Conservation (phyloP, 768 basidiomycete genomes). For the Termitomyces heimii region DNA sequence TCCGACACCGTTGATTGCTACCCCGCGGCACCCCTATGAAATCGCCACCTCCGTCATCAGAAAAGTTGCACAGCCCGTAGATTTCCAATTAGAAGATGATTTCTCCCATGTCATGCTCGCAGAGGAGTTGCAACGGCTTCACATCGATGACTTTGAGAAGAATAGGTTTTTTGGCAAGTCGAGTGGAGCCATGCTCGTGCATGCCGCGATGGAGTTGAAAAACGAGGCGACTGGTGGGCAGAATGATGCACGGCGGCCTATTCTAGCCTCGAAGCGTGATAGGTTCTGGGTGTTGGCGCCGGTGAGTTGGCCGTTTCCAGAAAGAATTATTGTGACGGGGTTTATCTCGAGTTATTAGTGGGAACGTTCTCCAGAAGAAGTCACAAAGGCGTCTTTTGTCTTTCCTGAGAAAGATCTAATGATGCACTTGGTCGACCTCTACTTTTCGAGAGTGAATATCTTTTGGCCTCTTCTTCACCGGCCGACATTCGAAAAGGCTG, state of each 20-base stretch:
- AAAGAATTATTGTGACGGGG: neutral
- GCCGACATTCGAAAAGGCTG: conserved; percentile 52
- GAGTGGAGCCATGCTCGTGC: conserved; percentile 48
- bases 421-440: conserved; percentile 48
- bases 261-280: conserved; percentile 18
- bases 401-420: conserved; percentile 53
- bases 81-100: conserved; percentile 30
- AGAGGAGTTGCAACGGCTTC: conserved; percentile 28
- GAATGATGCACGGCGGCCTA: conserved; percentile 9
- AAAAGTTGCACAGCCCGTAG: conserved; percentile 14
- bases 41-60: conserved; percentile 30
- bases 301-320: conserved; percentile 18
- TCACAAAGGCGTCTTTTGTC: conserved; percentile 20
- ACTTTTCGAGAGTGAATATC: conserved; percentile 56
- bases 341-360: conserved; percentile 20
- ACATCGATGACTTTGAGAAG: conserved; percentile 28
- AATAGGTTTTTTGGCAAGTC: conserved; percentile 52
- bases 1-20: neutral
- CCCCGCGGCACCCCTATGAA: conserved; percentile 13
- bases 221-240: conserved; percentile 43
- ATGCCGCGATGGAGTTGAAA: conserved; percentile 53
- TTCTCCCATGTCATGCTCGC: conserved; percentile 15
- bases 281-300: conserved; percentile 33
- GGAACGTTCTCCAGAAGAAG: conserved; percentile 22
- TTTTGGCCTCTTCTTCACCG: conserved; percentile 68